Percentiles rank a stretch among this genome's conserved stretches.
Evolutionary conservation across 148 eudicot genomes (phyloP).

Genomic region (Rhododendron vialii): DNA sequence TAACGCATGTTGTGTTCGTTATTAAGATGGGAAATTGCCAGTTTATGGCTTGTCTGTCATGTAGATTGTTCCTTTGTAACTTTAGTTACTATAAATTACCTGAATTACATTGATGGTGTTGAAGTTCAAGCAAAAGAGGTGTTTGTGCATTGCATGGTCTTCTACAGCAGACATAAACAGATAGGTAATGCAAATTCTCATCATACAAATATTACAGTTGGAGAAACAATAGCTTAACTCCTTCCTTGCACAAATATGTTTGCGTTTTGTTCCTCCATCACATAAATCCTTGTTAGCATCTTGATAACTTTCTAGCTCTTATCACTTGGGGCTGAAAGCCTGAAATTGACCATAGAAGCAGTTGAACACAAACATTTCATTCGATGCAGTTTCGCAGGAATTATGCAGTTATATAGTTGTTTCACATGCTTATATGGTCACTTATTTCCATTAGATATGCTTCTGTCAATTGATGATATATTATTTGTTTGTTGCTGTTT

Average conservation of each 20-base stretch:
- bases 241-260: constrained; percentile 1
- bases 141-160: constrained; percentile 35
- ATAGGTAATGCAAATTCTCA: constrained; percentile 20
- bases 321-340: constrained; percentile 79
- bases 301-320: constrained; percentile 11
- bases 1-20: neutral
- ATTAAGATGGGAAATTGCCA: neutral
- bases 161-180: constrained; percentile 23
- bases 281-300: neutral
- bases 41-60: neutral
- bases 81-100: neutral
- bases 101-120: neutral
- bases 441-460: neutral
- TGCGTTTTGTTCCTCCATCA: constrained; percentile 4
- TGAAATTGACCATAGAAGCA: constrained; percentile 25
- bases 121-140: constrained; percentile 12
- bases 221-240: constrained; percentile 2
- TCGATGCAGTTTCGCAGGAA: neutral
- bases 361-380: neutral
- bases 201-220: constrained; percentile 21
- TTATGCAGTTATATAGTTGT: neutral
- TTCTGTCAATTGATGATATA: neutral
- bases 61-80: neutral
- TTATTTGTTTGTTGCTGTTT: neutral
- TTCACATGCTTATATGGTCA: neutral